Evolutionary conservation across 73 alveolate genomes (phyloP).

Genomic region (Urostyla sp.): DNA sequence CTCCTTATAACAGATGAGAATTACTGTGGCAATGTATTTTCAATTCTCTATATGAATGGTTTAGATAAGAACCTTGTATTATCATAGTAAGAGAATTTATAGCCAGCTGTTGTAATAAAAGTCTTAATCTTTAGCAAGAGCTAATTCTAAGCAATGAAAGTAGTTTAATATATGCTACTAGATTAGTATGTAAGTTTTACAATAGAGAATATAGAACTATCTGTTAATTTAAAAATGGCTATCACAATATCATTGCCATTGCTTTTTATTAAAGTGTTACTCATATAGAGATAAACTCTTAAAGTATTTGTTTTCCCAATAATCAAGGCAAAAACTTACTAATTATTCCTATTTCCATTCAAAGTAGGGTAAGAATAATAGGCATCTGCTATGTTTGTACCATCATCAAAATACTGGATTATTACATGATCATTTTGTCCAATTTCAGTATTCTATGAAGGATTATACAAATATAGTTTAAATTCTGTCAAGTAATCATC

Average conservation of each 20-base stretch:
- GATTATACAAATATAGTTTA: not conserved
- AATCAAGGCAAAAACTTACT: not conserved
- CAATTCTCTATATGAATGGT: conserved; percentile 39
- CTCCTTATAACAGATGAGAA: conserved; percentile 9
- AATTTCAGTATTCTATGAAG: conserved; percentile 25
- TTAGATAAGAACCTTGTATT: conserved; percentile 37
- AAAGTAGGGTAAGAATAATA: not conserved
- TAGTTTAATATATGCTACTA: not conserved
- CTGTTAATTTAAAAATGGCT: not conserved
- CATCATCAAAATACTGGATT: conserved; percentile 42
- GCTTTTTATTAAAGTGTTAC: not conserved
- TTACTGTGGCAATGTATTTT: not conserved
- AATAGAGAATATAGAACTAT: conserved; percentile 4
- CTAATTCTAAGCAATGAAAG: conserved; percentile 17
- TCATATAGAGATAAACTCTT: not conserved
- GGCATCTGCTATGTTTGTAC: conserved; percentile 10
- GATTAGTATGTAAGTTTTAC: not conserved
- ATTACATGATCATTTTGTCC: not conserved
- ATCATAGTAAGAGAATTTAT: conserved; percentile 17
- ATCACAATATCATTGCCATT: conserved; percentile 36
- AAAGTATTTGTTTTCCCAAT: conserved; percentile 41
- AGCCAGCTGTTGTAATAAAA: conserved; percentile 28
- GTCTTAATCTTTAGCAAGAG: not conserved
- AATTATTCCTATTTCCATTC: not conserved
- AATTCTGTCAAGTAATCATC: conserved; percentile 22